These are phyloP conservation scores for Trichoderma sp. DNA, from an alignment of 2,329 filamentous ascomycete genomes.

Conservation along the genomic window DNA sequence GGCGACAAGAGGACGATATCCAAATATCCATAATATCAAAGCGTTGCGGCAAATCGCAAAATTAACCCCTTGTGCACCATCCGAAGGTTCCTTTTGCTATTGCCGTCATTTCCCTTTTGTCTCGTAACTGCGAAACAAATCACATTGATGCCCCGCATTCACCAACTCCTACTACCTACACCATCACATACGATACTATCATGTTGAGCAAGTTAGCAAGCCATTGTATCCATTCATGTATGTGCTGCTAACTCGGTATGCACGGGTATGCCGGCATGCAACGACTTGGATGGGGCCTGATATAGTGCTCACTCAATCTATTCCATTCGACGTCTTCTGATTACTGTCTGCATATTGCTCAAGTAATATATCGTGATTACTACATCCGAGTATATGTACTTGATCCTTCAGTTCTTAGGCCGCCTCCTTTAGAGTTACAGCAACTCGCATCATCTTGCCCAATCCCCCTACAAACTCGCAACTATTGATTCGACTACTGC, in stretches of 20 bases:
- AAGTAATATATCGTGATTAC: not conserved
- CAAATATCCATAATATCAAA: not conserved
- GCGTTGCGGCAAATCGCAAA: not conserved
- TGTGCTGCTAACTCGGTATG: not conserved
- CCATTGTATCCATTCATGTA: not conserved
- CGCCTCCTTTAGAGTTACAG: not conserved
- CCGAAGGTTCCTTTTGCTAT: not conserved
- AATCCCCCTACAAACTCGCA: not conserved
- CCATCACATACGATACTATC: not conserved
- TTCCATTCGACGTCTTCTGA: not conserved
- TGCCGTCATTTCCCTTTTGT: not conserved
- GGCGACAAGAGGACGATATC: not conserved
- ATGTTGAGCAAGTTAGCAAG: not conserved
- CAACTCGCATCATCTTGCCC: not conserved
- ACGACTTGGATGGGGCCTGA: not conserved
- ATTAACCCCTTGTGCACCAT: not conserved
- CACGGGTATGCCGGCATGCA: not conserved
- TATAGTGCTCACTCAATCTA: not conserved
- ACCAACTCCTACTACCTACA: not conserved
- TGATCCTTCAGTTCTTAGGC: not conserved
- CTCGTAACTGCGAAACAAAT: not conserved
- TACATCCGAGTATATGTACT: not conserved
- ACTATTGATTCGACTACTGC: not conserved
- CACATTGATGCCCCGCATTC: not conserved
- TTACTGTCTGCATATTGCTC: not conserved